Evolutionary conservation across 176 grass and related monocot species (phyloP).

Genomic region (Zea mays): Zm-B73-REFERENCE-NAM-5.0 NC_050104.1:141922001-141922500

Average conservation of each 20-base stretch:
- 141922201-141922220: slow-evolving; percentile 92
- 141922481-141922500: slow-evolving; percentile 55
- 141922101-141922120: slow-evolving; percentile 29
- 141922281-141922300: neutral
- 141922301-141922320: neutral
- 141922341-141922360: neutral
- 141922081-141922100: too few species aligned
- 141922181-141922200: slow-evolving; percentile 85
- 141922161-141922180: slow-evolving; percentile 59
- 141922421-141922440: slow-evolving; percentile 15
- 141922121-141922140: slow-evolving; percentile 90
- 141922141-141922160: slow-evolving; percentile 66
- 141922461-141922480: slow-evolving; percentile 56
- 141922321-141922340: neutral
- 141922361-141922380: neutral
- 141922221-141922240: slow-evolving; percentile 57
- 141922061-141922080: slow-evolving; percentile 17
- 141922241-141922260: neutral
- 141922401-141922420: neutral
- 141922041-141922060: slow-evolving; percentile 12
- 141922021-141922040: slow-evolving; percentile 29
- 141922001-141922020: slow-evolving; percentile 49
- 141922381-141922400: neutral
- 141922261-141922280: neutral
- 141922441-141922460: slow-evolving; percentile 7